These are phyloP conservation scores for Trifolium dubium DNA, from an alignment of 306 rosid species.

Conservation along the genomic window DNA sequence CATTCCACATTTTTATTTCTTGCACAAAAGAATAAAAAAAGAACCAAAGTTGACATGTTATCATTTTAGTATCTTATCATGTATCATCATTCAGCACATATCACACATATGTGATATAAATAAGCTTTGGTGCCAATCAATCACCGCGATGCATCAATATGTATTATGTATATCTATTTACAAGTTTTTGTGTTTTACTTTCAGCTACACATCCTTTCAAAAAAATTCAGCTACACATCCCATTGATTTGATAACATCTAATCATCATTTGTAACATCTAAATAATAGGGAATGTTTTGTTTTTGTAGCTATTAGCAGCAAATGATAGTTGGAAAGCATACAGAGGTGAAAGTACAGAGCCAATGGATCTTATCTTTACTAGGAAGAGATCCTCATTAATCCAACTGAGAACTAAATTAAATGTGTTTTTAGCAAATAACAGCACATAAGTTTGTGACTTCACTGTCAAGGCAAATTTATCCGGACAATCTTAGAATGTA, in stretches of 20 bases:
- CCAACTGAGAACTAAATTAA: slow-evolving; percentile 42
- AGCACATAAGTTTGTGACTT: slow-evolving; percentile 48
- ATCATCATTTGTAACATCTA: slow-evolving; percentile 16
- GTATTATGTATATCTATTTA: no score
- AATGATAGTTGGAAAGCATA: slow-evolving; percentile 55
- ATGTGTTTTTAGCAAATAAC: slow-evolving; percentile 58
- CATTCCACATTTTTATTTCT: no score
- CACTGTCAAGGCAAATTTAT: slow-evolving; percentile 49
- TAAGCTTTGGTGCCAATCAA: neutral
- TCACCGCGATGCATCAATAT: neutral
- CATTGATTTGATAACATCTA: slow-evolving; percentile 43
- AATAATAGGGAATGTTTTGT: neutral
- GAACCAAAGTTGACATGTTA: no score
- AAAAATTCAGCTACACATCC: slow-evolving; percentile 36
- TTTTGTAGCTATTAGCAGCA: slow-evolving; percentile 35
- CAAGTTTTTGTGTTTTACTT: neutral
- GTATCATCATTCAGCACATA: no score
- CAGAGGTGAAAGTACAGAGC: slow-evolving; percentile 52
- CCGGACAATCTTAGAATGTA: slow-evolving; percentile 47
- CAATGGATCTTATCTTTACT: slow-evolving; percentile 44
- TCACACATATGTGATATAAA: no score
- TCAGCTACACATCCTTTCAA: no score
- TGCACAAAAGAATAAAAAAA: no score
- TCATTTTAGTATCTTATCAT: neutral
- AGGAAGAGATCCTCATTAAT: slow-evolving; percentile 43